Evolutionary conservation across 2,329 filamentous ascomycete genomes (phyloP).

Genomic region (Talaromyces pinophilus): DNA sequence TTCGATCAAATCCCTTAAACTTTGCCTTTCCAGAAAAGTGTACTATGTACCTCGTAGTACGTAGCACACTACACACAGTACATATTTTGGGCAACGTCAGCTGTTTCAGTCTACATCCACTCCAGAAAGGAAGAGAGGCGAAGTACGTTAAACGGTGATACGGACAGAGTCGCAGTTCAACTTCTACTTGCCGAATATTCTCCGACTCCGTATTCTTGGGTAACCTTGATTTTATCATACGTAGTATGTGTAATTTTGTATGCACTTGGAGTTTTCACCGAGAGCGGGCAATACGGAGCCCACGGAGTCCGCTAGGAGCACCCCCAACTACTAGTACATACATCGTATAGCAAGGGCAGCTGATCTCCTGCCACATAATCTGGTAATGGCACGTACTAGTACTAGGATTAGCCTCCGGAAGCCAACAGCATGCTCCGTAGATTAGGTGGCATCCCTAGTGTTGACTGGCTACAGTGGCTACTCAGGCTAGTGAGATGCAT

Average conservation of each 20-base stretch:
- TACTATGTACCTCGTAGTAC: neutral
- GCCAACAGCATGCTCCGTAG: neutral
- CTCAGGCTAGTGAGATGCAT: neutral
- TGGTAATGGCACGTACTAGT: neutral
- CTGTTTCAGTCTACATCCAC: neutral
- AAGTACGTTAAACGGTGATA: neutral
- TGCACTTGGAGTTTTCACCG: neutral
- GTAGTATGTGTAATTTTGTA: neutral
- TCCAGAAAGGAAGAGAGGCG: neutral
- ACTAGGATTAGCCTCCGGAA: conserved; percentile 1
- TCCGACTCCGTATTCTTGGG: neutral
- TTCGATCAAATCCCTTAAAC: neutral
- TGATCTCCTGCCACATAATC: neutral
- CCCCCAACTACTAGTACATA: no score
- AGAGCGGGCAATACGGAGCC: conserved; percentile 2
- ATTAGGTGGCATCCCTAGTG: conserved; percentile 1
- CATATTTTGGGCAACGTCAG: neutral
- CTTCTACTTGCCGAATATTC: neutral
- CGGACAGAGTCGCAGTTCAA: neutral
- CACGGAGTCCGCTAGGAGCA: neutral
- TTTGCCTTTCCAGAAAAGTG: neutral
- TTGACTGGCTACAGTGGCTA: neutral
- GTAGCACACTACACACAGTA: neutral
- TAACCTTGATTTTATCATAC: neutral
- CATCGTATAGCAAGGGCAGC: neutral